Evolutionary conservation across 805 yeast species (phyloP).

Genomic region (Ogataea thermomethanolica): DNA sequence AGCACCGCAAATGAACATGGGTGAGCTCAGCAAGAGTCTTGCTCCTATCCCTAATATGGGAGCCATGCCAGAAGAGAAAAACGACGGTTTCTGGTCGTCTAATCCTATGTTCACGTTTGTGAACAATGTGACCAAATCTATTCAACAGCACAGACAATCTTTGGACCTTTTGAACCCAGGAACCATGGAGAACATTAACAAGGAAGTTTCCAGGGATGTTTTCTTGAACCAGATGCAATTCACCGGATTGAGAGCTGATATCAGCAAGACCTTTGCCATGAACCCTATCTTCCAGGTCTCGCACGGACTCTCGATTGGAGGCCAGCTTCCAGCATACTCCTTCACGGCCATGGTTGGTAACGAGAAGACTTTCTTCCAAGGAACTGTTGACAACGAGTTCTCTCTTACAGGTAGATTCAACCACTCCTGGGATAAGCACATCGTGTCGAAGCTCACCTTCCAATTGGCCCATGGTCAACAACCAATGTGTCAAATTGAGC

Average conservation of each 20-base stretch:
- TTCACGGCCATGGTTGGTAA: conserved; percentile 86
- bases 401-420: conserved; percentile 85
- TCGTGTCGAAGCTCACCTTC: conserved; percentile 77
- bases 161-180: conserved; percentile 90
- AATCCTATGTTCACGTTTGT: conserved; percentile 80
- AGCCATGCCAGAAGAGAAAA: conserved; percentile 46
- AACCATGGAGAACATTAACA: conserved; percentile 86
- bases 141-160: conserved; percentile 74
- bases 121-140: conserved; percentile 68
- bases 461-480: conserved; percentile 90
- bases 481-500: conserved; percentile 92
- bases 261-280: conserved; percentile 85
- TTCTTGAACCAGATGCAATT: conserved; percentile 85
- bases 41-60: conserved; percentile 59
- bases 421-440: conserved; percentile 82
- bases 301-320: conserved; percentile 88
- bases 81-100: conserved; percentile 67
- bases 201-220: conserved; percentile 92
- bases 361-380: conserved; percentile 83
- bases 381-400: conserved; percentile 82
- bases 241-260: conserved; percentile 94
- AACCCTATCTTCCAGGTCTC: conserved; percentile 96
- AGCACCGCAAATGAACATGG: conserved; percentile 39
- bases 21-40: conserved; percentile 55
- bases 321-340: conserved; percentile 86